Conservation (phyloP, 2,329 filamentous ascomycete genomes). For the Curvularia sp. region DNA sequence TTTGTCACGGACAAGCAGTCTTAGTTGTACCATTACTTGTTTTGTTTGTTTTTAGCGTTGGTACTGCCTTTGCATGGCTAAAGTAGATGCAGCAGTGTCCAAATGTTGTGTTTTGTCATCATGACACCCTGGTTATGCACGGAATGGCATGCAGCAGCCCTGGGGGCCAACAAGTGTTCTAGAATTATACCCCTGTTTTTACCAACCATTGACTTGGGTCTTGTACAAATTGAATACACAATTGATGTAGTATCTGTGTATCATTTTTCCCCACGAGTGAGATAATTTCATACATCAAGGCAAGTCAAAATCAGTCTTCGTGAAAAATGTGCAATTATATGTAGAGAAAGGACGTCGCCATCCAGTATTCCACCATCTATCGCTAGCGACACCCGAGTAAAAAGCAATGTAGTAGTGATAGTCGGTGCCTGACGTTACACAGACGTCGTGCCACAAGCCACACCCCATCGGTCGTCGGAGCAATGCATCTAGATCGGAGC, state of each 20-base stretch:
- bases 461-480: constrained; percentile 14
- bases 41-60: not conserved
- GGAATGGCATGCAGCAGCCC: not conserved
- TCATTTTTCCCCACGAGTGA: not conserved
- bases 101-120: constrained; percentile 5
- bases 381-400: not conserved
- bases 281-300: not conserved
- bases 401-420: not conserved
- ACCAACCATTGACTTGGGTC: constrained; percentile 2
- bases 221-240: not conserved
- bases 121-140: not conserved
- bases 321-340: not conserved
- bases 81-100: constrained; percentile 16
- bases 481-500: constrained; percentile 4
- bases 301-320: not conserved
- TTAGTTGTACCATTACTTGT: constrained; percentile 22
- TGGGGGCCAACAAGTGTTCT: constrained; percentile 2
- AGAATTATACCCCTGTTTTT: constrained; percentile 22
- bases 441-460: constrained; percentile 6
- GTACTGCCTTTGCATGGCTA: constrained; percentile 5
- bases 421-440: not conserved
- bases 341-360: not conserved
- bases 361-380: not conserved
- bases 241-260: not conserved
- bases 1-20: constrained; percentile 33